Evolutionary conservation across 495 filamentous ascomycete genomes (phyloP), one percentile per base, ranked within the genome.

Genomic region (Cercophora scortea): DNA sequence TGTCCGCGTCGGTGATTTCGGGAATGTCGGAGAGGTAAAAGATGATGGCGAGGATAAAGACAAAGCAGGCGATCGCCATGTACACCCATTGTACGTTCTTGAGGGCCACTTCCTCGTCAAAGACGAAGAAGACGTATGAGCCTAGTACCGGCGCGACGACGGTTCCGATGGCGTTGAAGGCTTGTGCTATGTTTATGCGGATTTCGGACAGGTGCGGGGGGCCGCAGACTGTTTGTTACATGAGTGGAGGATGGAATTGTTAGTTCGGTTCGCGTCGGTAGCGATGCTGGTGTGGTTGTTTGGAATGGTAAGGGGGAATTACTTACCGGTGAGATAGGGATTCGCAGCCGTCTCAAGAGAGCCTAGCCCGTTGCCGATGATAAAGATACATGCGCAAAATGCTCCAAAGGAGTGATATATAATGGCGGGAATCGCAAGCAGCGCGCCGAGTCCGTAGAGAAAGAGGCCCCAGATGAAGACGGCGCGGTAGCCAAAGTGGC

Each of bases 1-100:
- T 87, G 63, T 88, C 84, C 33, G 84, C 83, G 58, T 90, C 85
- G 4, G 84, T 87, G 58, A 88, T 79, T 65, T 89, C 84, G 32
- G 85, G 85, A 38, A 89, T 84, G 0, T 71, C 71, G 6, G 78
- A 74, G 35, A 87, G 59, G 65, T 75, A 84, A 70, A 89, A 89
- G 45, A 85, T 70, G 46, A 78, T 60, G 13, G 82, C 81, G 5
- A 90, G 75, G 34, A 80, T 35, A 61, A 79, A 79, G 46, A 88
- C 85, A 60, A 89, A 88, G 66, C 70, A 69, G 12, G 82, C 86
- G 48, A 89, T 84, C 36, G 81, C 84, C 6, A 88, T 74, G 63
- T 90, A 90, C 4, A 85, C 82, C 82, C 83, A 89, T 61, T 89
- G 84, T 12, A 89, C 86, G 54, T 78, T 79, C 18, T 64, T 50